Evolutionary conservation across 1,139 yeast species (phyloP).

Genomic region (Meyerozyma elateridarum): DNA sequence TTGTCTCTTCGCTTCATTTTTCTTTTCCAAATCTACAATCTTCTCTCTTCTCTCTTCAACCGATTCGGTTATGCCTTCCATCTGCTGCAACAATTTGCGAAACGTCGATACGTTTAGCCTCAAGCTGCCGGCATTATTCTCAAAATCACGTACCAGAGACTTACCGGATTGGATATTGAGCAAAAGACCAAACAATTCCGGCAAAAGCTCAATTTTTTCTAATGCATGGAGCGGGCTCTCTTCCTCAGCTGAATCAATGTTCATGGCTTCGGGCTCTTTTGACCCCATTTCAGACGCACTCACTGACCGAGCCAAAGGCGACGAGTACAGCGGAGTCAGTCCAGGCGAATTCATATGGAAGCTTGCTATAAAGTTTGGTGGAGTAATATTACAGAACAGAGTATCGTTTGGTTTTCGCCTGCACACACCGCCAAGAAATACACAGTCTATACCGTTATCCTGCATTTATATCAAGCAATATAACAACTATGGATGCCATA

Average conservation of each 20-base stretch:
- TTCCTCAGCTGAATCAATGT: slow-evolving; percentile 9
- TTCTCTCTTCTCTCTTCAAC: slow-evolving; percentile 23
- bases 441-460: no score
- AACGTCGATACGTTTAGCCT: slow-evolving; percentile 33
- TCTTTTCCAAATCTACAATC: slow-evolving; percentile 23
- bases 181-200: slow-evolving; percentile 34
- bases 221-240: slow-evolving; percentile 22
- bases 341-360: no score
- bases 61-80: slow-evolving; percentile 38
- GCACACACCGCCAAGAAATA: no score
- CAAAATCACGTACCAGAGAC: slow-evolving; percentile 41
- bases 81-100: slow-evolving; percentile 28
- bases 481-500: slow-evolving; percentile 20
- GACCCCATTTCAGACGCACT: no score
- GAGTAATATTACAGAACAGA: no score
- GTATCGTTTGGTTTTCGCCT: no score
- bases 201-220: slow-evolving; percentile 30
- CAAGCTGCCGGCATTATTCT: slow-evolving; percentile 39
- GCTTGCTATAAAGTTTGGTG: no score
- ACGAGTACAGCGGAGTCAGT: no score
- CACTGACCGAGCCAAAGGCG: no score
- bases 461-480: background rate
- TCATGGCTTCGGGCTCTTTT: slow-evolving; percentile 8
- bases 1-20: slow-evolving; percentile 15
- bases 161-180: slow-evolving; percentile 33